A percentile compares a stretch with the other conserved stretches of the same genome.
phyloP scores from a whole-genome alignment of 495 filamentous ascomycete species.

The Patellaria atrata region DNA sequence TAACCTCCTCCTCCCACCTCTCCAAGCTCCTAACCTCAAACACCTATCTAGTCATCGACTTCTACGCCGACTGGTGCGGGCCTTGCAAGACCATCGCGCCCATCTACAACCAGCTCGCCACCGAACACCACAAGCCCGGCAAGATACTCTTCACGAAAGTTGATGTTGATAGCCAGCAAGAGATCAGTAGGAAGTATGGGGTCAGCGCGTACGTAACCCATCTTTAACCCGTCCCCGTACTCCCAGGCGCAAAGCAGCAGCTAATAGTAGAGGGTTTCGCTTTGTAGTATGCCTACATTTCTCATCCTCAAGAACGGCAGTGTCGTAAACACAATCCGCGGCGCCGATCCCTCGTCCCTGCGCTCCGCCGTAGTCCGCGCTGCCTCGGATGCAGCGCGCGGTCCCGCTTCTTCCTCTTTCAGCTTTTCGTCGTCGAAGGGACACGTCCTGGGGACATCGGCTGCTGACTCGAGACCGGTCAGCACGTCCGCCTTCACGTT shows the following conservation, averaged over 20 bases:
- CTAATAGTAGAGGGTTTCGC: not conserved
- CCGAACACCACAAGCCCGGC: constrained; percentile 1
- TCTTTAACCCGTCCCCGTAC: too few species aligned
- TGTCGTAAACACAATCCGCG: constrained; percentile 10
- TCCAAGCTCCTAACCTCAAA: constrained; percentile 10
- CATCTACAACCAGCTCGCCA: constrained; percentile 16
- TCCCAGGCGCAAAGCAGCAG: not conserved
- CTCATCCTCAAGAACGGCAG: constrained; percentile 18
- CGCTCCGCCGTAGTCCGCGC: constrained; percentile 18
- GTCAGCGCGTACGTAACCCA: constrained; percentile 14
- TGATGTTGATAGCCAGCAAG: constrained; percentile 16
- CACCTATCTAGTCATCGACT: constrained; percentile 19
- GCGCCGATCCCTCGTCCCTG: constrained; percentile 14
- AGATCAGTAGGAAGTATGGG: constrained; percentile 12
- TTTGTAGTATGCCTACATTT: constrained; percentile 20
- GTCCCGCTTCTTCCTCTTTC: constrained; percentile 6
- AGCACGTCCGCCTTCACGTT: too few species aligned
- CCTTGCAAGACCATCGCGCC: constrained; percentile 22
- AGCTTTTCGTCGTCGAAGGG: constrained; percentile 18
- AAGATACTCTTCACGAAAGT: constrained; percentile 19
- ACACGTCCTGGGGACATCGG: constrained; percentile 12
- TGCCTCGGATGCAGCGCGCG: constrained; percentile 9
- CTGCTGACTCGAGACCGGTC: constrained; percentile 3
- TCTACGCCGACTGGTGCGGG: constrained; percentile 22
- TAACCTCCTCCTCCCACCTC: constrained; percentile 15